Evolutionary conservation across 2,329 filamentous ascomycete genomes (phyloP).

Genomic region (Ophiostoma tasmaniense): DNA sequence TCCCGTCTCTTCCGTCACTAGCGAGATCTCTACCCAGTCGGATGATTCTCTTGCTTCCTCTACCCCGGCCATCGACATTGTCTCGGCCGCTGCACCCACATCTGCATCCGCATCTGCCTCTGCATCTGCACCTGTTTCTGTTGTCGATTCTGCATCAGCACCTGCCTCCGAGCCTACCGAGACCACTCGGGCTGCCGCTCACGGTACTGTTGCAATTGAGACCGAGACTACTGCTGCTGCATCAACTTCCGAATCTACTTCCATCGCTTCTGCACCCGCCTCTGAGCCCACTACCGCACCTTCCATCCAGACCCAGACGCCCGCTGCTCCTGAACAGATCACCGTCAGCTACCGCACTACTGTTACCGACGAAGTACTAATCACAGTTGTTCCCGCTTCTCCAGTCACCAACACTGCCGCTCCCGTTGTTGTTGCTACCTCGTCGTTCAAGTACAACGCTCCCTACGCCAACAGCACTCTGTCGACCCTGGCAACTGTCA

Average conservation of each 20-base stretch:
- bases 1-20: not conserved
- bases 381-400: conserved; percentile 14
- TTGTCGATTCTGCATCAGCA: not conserved
- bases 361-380: conserved; percentile 15
- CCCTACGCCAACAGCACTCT: conserved; percentile 13
- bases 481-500: not conserved
- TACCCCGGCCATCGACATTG: not conserved
- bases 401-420: conserved; percentile 8
- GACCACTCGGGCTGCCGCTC: not conserved
- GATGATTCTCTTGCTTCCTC: conserved; percentile 1
- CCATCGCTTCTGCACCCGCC: not conserved
- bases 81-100: not conserved
- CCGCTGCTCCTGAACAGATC: not conserved
- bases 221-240: not conserved
- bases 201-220: not conserved
- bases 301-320: not conserved
- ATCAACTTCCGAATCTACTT: not conserved
- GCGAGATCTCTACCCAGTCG: not conserved
- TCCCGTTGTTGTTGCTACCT: not conserved
- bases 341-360: conserved; percentile 9
- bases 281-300: not conserved
- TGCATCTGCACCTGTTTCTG: not conserved
- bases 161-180: not conserved
- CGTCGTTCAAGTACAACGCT: not conserved
- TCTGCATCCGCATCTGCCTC: not conserved